phyloP scores from a whole-genome alignment of 1,284 basidiomycete species.

The Leccinum variabile region DNA sequence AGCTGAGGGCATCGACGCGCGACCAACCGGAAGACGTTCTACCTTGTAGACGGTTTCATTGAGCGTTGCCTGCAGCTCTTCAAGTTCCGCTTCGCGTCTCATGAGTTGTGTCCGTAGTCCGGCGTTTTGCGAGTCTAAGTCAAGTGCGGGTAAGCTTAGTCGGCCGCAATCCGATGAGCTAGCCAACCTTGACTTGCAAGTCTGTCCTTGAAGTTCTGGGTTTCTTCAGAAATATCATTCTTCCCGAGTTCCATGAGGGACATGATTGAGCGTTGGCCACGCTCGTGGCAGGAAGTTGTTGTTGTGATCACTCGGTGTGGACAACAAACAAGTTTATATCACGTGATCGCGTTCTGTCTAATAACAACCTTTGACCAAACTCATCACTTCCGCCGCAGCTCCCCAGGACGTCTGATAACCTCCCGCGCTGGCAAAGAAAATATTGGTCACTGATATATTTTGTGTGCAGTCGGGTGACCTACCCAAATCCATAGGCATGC shows the following conservation, averaged over 20 bases:
- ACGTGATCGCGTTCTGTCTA: slow-evolving; percentile 32
- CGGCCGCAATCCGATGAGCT: slow-evolving; percentile 2
- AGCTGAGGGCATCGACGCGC: slow-evolving; percentile 12
- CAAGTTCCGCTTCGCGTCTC: slow-evolving; percentile 53
- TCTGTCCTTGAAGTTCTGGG: slow-evolving; percentile 56
- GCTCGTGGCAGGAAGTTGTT: slow-evolving; percentile 13
- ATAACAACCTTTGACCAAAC: slow-evolving; percentile 27
- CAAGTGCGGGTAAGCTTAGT: slow-evolving; percentile 11
- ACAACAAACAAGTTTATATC: slow-evolving; percentile 30
- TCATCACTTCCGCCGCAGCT: slow-evolving; percentile 44
- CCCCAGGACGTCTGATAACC: slow-evolving; percentile 61
- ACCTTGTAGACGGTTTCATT: slow-evolving; percentile 66
- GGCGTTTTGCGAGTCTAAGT: slow-evolving; percentile 55
- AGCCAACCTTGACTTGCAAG: slow-evolving; percentile 59
- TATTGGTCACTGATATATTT: slow-evolving; percentile 3
- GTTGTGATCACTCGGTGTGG: slow-evolving; percentile 11
- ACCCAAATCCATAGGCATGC: slow-evolving; percentile 69
- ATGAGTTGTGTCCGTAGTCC: slow-evolving; percentile 55
- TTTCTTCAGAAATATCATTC: slow-evolving; percentile 61
- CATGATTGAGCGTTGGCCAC: slow-evolving; percentile 39
- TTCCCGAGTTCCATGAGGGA: slow-evolving; percentile 58
- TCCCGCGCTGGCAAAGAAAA: slow-evolving; percentile 37
- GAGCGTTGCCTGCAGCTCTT: slow-evolving; percentile 51
- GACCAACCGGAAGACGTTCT: slow-evolving; percentile 16
- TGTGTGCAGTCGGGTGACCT: slow-evolving; percentile 20